A percentile compares a stretch with the other conserved stretches of the same genome.
Conservation (phyloP, 192 early-diverging fungal species). For the Rhizoclosmatium globosum region DNA sequence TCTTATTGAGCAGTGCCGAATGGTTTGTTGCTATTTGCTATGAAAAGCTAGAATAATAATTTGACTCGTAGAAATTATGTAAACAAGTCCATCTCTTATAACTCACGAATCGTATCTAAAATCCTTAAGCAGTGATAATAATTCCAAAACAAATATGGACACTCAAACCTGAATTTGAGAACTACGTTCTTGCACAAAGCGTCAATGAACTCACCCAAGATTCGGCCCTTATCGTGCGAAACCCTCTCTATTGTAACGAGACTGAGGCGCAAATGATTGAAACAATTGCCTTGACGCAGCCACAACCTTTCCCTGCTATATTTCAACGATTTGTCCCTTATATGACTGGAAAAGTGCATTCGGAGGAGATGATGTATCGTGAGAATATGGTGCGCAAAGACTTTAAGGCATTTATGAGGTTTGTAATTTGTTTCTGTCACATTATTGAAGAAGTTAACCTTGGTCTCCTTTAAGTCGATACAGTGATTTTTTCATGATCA, state of each 20-base stretch:
- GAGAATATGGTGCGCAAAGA: constrained; percentile 63
- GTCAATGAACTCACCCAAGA: background rate
- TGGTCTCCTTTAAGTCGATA: background rate
- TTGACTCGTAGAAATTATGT: constrained; percentile 7
- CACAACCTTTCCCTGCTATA: constrained; percentile 58
- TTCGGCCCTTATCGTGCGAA: constrained; percentile 6
- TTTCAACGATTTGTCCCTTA: constrained; percentile 76
- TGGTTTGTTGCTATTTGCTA: constrained; percentile 60
- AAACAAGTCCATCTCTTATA: background rate
- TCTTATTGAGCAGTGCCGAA: constrained; percentile 82
- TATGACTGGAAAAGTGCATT: constrained; percentile 77
- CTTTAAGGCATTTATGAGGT: constrained; percentile 45
- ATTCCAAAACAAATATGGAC: constrained; percentile 19
- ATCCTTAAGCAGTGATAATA: background rate
- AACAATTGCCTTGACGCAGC: constrained; percentile 59
- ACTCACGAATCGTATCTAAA: background rate
- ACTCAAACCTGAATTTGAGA: background rate
- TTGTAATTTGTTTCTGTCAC: background rate
- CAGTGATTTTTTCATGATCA: background rate
- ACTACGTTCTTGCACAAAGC: background rate
- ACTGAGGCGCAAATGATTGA: constrained; percentile 59
- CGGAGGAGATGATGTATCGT: constrained; percentile 81
- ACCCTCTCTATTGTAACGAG: constrained; percentile 33
- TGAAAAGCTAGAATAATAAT: constrained; percentile 5
- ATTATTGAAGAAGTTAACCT: background rate